A percentile compares a stretch with the other conserved stretches of the same genome.
phyloP scores from a whole-genome alignment of 129 eudicot genomes.

The Scalesia atractyloides region DNA sequence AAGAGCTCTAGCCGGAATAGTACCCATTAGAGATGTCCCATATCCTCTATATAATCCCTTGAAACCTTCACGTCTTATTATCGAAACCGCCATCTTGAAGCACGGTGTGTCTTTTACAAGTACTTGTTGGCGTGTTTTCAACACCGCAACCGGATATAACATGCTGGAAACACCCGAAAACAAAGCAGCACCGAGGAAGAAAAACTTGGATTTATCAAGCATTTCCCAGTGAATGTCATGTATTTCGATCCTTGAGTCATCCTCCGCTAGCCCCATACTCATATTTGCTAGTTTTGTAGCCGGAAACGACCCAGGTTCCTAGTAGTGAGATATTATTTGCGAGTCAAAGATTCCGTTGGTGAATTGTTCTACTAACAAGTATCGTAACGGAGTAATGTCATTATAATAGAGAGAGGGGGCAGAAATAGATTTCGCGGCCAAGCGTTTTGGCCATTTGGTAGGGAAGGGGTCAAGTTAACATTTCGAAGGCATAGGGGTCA shows the following conservation, averaged over 20 bases:
- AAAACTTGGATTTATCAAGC: conserved; percentile 88
- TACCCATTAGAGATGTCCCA: conserved; percentile 79
- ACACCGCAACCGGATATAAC: conserved; percentile 64
- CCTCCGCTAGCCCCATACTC: conserved; percentile 66
- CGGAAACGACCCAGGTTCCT: not conserved
- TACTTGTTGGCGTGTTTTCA: conserved; percentile 84
- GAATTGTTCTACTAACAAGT: conserved; percentile 4
- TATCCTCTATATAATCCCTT: conserved; percentile 74
- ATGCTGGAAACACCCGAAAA: conserved; percentile 74
- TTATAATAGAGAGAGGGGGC: conserved; percentile 30
- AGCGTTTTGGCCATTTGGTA: conserved; percentile 36
- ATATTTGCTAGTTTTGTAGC: conserved; percentile 31
- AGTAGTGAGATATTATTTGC: not conserved
- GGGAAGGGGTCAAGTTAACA: conserved; percentile 35
- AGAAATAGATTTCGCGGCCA: conserved; percentile 34
- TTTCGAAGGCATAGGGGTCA: conserved; percentile 33
- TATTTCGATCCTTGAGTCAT: conserved; percentile 45
- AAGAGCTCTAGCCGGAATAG: conserved; percentile 77
- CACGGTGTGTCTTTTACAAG: conserved; percentile 42
- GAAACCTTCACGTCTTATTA: conserved; percentile 57
- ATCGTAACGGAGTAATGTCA: not conserved
- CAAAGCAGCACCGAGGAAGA: conserved; percentile 74
- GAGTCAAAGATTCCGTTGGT: not conserved
- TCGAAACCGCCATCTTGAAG: conserved; percentile 50
- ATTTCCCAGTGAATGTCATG: conserved; percentile 81